Conservation (phyloP, 371 early-diverging fungal genomes). For the Haplosporangium sp. region DNA sequence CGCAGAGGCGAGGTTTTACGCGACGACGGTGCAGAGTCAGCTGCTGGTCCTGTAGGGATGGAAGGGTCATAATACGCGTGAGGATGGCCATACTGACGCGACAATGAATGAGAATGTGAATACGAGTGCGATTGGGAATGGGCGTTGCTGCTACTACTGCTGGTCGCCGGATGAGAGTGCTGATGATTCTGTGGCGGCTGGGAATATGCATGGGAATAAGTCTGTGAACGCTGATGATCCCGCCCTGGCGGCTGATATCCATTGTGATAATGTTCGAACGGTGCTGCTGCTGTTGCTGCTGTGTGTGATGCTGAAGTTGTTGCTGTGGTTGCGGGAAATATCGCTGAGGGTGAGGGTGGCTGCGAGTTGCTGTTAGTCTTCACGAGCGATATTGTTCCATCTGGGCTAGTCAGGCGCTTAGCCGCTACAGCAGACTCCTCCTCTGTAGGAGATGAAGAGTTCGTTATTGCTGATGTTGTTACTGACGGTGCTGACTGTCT, state of each 20-base stretch:
- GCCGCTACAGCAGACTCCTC: conserved; percentile 2
- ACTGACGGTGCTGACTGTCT: conserved; percentile 5
- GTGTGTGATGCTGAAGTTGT: not conserved
- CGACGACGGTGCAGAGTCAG: not conserved
- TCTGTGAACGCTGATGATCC: no score
- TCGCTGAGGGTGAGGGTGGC: not conserved
- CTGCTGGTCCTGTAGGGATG: conserved; percentile 20
- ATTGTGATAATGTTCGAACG: not conserved
- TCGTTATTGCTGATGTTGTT: not conserved
- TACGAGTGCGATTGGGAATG: conserved; percentile 5
- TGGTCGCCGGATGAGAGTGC: not conserved
- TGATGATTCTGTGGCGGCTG: not conserved
- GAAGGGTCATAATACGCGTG: conserved; percentile 15
- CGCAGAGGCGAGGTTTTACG: not conserved
- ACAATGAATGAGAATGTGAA: conserved; percentile 2
- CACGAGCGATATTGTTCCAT: conserved; percentile 28
- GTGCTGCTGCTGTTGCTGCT: not conserved
- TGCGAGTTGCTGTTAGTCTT: not conserved
- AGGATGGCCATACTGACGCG: conserved; percentile 7
- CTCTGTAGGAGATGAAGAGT: not conserved
- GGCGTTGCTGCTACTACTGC: not conserved
- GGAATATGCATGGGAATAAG: not conserved
- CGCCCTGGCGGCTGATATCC: not conserved
- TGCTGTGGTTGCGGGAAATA: not conserved
- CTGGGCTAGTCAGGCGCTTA: conserved; percentile 35